Evolutionary conservation across 805 yeast genomes (phyloP), one percentile per base, ranked within the genome.

Genomic region (Peterozyma toletana): DNA sequence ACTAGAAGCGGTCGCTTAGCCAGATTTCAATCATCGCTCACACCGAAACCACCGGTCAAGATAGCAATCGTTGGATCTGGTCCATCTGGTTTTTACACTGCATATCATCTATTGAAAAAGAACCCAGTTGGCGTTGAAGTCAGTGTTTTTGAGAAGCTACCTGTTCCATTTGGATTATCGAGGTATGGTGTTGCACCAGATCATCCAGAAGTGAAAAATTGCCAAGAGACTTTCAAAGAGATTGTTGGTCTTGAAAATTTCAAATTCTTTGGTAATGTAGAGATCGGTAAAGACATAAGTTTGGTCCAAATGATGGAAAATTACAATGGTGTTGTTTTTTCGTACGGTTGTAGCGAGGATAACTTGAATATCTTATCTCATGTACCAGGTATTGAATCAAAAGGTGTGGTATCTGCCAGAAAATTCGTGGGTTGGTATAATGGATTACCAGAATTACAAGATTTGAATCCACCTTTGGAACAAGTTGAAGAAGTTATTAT

Each of bases 121-220:
- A 61, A 64, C 4, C 46, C 66, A 0, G 63, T 66, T 7, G 37
- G 38, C 30, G 57, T 68, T 14, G 59, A 72, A 45, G 70, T 90
- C 3, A 93, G 87, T 48, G 70, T 91, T 61, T 89, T 80, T 67
- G 99, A 93, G 56, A 73, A 78, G 49, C 66, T 81, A 21, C 96
- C 97, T 0, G 81, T 89, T 6, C 99, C 99, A 0, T 91, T 75
- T 65, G 99, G 99, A 0, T 70, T 93, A 31, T 80, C 90, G 36
- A 65, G 99, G 33, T 90, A 77, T 58, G 99, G 99, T 1, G 98
- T 93, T n/a, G 97, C 99, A 0, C 99, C 99, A 2, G 99, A 93
- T 63, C 97, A 93, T 62, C 96, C 96, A 0, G 98, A 93, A 55
- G 98, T 93, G 30, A 91, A 90, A 59, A 80, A 80, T 47, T 85